These are phyloP conservation scores for Urochloa ruziziensis DNA, from an alignment of 176 grass and related monocot genomes.

Conservation along the genomic window DNA sequence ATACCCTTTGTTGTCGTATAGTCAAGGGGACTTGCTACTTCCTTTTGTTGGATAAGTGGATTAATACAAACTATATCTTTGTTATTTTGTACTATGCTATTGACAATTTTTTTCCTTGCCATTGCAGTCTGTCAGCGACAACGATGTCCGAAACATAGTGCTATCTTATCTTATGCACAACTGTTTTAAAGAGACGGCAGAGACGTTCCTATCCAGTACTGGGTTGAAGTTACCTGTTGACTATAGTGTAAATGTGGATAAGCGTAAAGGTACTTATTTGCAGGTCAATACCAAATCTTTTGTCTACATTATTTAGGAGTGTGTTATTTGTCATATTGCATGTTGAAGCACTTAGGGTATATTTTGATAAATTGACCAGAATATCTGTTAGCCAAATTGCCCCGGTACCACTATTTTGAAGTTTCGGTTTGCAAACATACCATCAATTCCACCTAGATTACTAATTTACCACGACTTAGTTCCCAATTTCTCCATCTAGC, in stretches of 20 bases:
- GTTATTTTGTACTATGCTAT: slow-evolving; percentile 3
- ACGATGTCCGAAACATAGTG: slow-evolving; percentile 70
- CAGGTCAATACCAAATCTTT: slow-evolving; percentile 36
- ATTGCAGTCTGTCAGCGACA: slow-evolving; percentile 65
- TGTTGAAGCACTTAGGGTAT: neutral
- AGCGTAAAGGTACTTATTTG: slow-evolving; percentile 76
- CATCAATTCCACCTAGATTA: neutral
- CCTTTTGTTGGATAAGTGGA: neutral
- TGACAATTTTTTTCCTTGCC: slow-evolving; percentile 26
- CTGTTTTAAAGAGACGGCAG: slow-evolving; percentile 96
- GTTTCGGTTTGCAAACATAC: neutral
- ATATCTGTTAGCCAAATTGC: neutral
- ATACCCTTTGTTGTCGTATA: neutral
- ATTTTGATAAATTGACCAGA: neutral
- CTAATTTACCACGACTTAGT: neutral
- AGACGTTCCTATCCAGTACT: slow-evolving; percentile 71
- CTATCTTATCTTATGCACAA: slow-evolving; percentile 97
- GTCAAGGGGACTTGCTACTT: slow-evolving; percentile 3
- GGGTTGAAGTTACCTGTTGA: slow-evolving; percentile 74
- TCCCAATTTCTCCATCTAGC: neutral
- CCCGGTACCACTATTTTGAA: neutral
- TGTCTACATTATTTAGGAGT: neutral
- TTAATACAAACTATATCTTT: slow-evolving; percentile 9
- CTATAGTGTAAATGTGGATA: slow-evolving; percentile 77
- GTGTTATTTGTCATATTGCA: neutral